Percentiles rank a stretch among this genome's conserved stretches.
phyloP scores from a whole-genome alignment of 2,329 filamentous ascomycete genomes.

The Neofusicoccum kwambonambiense region DNA sequence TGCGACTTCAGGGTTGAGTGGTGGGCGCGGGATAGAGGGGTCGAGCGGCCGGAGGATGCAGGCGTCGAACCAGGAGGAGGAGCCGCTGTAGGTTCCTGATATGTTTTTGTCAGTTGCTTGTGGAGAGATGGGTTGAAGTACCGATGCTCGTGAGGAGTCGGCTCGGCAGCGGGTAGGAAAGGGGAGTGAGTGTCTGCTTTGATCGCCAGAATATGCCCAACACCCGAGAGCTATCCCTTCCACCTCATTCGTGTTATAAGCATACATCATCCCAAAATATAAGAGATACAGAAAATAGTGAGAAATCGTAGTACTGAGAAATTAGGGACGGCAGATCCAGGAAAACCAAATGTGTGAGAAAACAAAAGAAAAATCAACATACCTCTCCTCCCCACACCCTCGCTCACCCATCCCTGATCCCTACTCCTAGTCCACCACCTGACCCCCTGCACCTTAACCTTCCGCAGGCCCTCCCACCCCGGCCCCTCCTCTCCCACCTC shows the following conservation, averaged over 20 bases:
- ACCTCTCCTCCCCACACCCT: not conserved
- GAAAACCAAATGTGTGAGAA: too few relatives aligned
- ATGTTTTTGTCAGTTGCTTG: too few relatives aligned
- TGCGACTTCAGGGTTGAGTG: conserved; percentile 14
- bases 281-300: not conserved
- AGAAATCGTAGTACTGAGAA: not conserved
- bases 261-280: not conserved
- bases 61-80: conserved; percentile 32
- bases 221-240: too few relatives aligned
- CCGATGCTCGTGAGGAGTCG: not conserved
- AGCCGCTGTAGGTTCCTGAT: conserved; percentile 27
- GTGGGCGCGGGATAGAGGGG: conserved; percentile 12
- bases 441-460: not conserved
- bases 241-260: too few relatives aligned
- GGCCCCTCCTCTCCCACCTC: not conserved
- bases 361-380: not conserved
- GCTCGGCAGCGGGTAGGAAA: too few relatives aligned
- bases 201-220: too few relatives aligned
- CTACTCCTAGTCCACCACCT: conserved; percentile 25
- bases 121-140: not conserved
- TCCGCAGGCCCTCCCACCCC: conserved; percentile 1
- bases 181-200: too few relatives aligned
- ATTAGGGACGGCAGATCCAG: too few relatives aligned
- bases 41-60: conserved; percentile 32
- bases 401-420: conserved; percentile 35